A percentile compares a stretch with the other conserved stretches of the same genome.
Conservation (phyloP, 2,329 filamentous ascomycete genomes). For the Penicillium sp. region DNA sequence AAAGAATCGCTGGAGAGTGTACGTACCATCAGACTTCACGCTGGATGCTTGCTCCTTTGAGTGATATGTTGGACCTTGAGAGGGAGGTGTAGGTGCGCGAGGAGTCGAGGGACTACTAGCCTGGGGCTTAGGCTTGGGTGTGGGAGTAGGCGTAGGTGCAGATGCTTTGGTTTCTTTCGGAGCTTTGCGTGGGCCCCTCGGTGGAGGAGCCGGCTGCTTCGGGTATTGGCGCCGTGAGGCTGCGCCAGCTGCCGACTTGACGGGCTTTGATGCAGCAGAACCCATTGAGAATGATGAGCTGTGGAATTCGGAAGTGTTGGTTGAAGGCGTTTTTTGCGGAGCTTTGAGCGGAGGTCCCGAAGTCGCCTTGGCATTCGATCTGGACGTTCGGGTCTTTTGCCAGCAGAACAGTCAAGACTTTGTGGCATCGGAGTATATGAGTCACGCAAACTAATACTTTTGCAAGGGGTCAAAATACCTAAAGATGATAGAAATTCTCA, state of each 20-base stretch:
- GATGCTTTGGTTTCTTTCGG: slow-evolving; percentile 33
- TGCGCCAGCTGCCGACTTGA: slow-evolving; percentile 49
- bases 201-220: slow-evolving; percentile 43
- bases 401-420: neutral
- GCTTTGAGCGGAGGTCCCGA: slow-evolving; percentile 24
- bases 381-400: neutral
- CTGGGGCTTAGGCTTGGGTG: neutral
- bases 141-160: slow-evolving; percentile 31
- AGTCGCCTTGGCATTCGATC: slow-evolving; percentile 20
- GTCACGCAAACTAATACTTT: neutral
- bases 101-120: slow-evolving; percentile 2
- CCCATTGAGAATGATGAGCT: slow-evolving; percentile 48
- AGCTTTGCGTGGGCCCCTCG: slow-evolving; percentile 29
- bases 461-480: accelerated
- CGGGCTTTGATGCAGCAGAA: slow-evolving; percentile 59
- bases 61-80: slow-evolving; percentile 36
- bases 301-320: neutral
- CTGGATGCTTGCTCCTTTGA: slow-evolving; percentile 36
- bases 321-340: slow-evolving; percentile 17
- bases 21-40: slow-evolving; percentile 38
- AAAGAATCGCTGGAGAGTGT: neutral
- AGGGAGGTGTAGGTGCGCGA: slow-evolving; percentile 8
- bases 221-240: slow-evolving; percentile 58
- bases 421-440: neutral
- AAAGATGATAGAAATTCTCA: neutral